phyloP scores from a whole-genome alignment of 2,329 filamentous ascomycete genomes.

The Pseudomassariella vexata region DNA sequence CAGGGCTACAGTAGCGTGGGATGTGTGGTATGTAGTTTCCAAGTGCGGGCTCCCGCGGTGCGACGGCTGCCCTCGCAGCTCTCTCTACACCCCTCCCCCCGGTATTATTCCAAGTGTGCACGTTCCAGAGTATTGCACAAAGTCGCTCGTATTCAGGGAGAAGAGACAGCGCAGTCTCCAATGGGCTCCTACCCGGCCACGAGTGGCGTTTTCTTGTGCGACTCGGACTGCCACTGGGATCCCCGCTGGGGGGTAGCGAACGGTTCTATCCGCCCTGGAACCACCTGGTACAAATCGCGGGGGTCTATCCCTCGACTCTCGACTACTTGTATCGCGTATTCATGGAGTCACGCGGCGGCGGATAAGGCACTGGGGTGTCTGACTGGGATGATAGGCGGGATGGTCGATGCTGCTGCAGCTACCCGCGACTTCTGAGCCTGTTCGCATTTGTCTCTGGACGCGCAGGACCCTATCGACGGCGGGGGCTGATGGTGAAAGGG shows the following conservation, averaged over 20 bases:
- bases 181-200: slow-evolving; percentile 26
- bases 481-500: no score
- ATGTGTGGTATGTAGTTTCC: no score
- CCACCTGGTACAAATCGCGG: slow-evolving; percentile 21
- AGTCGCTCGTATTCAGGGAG: slow-evolving; percentile 26
- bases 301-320: slow-evolving; percentile 11
- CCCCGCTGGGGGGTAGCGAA: slow-evolving; percentile 15
- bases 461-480: slow-evolving; percentile 4
- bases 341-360: slow-evolving; percentile 29
- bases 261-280: slow-evolving; percentile 20
- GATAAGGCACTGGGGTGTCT: slow-evolving; percentile 30
- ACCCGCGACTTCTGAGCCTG: slow-evolving; percentile 28
- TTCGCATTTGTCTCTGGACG: slow-evolving; percentile 27
- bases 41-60: slow-evolving; percentile 24
- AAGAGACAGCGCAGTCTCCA: slow-evolving; percentile 21
- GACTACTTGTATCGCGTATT: slow-evolving; percentile 9
- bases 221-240: slow-evolving; percentile 20
- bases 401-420: slow-evolving; percentile 30
- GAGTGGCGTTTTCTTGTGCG: slow-evolving; percentile 27
- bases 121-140: slow-evolving; percentile 19
- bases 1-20: slow-evolving; percentile 20
- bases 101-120: slow-evolving; percentile 13
- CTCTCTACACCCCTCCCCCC: slow-evolving; percentile 17
- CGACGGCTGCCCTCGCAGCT: slow-evolving; percentile 21
- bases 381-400: slow-evolving; percentile 28